A percentile compares a stretch with the other conserved stretches of the same genome.
Evolutionary conservation across 768 basidiomycete species (phyloP).

Genomic region (Inosperma sp.): DNA sequence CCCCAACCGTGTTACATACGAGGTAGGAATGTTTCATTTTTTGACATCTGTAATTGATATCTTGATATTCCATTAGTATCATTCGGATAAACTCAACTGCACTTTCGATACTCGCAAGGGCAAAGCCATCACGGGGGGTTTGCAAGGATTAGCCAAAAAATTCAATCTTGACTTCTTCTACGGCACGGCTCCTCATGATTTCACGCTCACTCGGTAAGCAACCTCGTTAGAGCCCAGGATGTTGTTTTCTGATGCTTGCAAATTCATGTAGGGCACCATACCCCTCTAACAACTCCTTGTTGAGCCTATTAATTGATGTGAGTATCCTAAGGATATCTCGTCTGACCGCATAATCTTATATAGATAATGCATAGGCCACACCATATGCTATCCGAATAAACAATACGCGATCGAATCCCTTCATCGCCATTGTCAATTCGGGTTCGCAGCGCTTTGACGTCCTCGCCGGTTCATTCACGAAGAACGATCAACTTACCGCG

Average conservation of each 20-base stretch:
- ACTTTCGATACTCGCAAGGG: conserved; percentile 63
- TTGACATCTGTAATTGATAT: not conserved
- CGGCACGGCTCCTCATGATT: conserved; percentile 75
- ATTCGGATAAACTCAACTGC: conserved; percentile 46
- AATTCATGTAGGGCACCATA: conserved; percentile 47
- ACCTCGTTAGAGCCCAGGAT: not conserved
- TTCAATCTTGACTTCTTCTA: conserved; percentile 64
- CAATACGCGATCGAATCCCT: conserved; percentile 61
- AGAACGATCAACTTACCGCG: conserved; percentile 75
- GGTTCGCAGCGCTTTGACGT: conserved; percentile 65
- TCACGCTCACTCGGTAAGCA: conserved; percentile 56
- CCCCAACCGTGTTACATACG: conserved; percentile 71
- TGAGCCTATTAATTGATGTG: conserved; percentile 54
- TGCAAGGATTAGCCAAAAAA: conserved; percentile 45
- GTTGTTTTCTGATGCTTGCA: not conserved
- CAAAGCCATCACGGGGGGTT: conserved; percentile 46
- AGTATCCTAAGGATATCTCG: conserved; percentile 1
- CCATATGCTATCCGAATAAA: conserved; percentile 56
- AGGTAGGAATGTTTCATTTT: conserved; percentile 36
- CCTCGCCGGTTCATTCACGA: conserved; percentile 65
- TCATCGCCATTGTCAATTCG: conserved; percentile 61
- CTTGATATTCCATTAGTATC: conserved; percentile 45
- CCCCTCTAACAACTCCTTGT: conserved; percentile 54
- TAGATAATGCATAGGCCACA: conserved; percentile 35
- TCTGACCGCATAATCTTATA: not conserved